phyloP scores from a whole-genome alignment of 345 rosid genomes.

The Corchorus capsularis region DNA sequence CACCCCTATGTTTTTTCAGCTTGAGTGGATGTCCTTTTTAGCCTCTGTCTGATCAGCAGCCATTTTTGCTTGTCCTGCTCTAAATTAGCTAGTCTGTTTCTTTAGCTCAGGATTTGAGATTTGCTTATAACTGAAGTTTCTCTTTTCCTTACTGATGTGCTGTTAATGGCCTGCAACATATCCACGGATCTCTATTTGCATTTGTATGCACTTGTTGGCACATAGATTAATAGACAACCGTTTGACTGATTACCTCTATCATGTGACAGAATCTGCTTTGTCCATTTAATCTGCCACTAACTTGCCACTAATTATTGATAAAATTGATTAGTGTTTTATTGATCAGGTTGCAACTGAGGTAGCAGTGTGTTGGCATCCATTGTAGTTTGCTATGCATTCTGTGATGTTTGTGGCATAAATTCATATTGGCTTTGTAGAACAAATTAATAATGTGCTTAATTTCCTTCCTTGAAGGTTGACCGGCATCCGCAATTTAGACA shows the following conservation, averaged over 20 bases:
- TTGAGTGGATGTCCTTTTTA: neutral
- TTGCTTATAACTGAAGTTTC: neutral
- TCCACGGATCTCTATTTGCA: neutral
- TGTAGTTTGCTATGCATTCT: neutral
- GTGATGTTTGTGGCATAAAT: neutral
- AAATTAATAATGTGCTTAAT: constrained; percentile 23
- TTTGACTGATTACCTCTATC: neutral
- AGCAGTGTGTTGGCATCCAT: neutral
- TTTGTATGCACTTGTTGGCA: neutral
- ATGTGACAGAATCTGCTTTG: neutral
- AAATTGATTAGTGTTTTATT: neutral
- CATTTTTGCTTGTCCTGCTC: neutral
- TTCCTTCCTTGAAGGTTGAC: constrained; percentile 61
- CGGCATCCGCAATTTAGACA: constrained; percentile 81
- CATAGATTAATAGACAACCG: neutral
- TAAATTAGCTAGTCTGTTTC: neutral
- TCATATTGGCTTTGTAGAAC: constrained; percentile 14
- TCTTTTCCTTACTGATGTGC: neutral
- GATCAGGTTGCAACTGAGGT: neutral
- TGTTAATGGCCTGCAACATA: neutral
- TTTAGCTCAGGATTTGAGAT: neutral
- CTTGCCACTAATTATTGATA: neutral
- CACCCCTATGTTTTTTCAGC: neutral
- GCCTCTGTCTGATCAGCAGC: neutral
- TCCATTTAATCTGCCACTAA: neutral